Percentiles rank a stretch among this genome's conserved stretches.
These are phyloP conservation scores for Colletotrichum coccodes DNA, from an alignment of 2,329 filamentous ascomycete genomes.

Conservation along the genomic window DNA sequence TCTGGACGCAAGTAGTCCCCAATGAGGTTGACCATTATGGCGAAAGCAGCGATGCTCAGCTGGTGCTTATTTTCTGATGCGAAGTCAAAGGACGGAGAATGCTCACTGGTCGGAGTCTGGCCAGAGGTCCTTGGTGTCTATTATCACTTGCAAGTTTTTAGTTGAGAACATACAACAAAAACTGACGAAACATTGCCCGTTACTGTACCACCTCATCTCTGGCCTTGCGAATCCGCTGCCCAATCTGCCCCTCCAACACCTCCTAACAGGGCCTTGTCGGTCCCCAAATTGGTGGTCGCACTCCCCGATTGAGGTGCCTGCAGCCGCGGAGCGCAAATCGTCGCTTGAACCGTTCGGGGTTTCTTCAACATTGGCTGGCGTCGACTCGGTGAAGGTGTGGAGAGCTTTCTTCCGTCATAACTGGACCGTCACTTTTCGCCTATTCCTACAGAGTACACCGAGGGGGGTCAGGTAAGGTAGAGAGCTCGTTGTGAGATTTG, in stretches of 20 bases:
- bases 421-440: conserved; percentile 23
- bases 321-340: neutral
- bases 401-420: conserved; percentile 7
- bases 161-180: conserved; percentile 12
- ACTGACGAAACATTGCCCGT: conserved; percentile 2
- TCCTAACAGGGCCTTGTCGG: neutral
- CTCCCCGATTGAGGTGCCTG: neutral
- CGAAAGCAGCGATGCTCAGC: neutral
- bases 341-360: neutral
- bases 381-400: conserved; percentile 31
- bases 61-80: conserved; percentile 18
- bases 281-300: neutral
- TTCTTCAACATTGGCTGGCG: conserved; percentile 13
- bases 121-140: conserved; percentile 12
- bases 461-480: neutral
- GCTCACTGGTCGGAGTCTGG: neutral
- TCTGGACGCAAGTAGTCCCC: neutral
- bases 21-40: neutral
- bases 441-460: conserved; percentile 6
- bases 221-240: neutral
- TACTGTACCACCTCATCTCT: neutral
- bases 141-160: conserved; percentile 6
- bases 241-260: neutral
- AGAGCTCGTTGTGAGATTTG: neutral
- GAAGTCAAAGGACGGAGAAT: conserved; percentile 2